Percentiles rank a stretch among this genome's conserved stretches.
Conservation (phyloP, 306 rosid species). For the Arachis stenosperma region DNA sequence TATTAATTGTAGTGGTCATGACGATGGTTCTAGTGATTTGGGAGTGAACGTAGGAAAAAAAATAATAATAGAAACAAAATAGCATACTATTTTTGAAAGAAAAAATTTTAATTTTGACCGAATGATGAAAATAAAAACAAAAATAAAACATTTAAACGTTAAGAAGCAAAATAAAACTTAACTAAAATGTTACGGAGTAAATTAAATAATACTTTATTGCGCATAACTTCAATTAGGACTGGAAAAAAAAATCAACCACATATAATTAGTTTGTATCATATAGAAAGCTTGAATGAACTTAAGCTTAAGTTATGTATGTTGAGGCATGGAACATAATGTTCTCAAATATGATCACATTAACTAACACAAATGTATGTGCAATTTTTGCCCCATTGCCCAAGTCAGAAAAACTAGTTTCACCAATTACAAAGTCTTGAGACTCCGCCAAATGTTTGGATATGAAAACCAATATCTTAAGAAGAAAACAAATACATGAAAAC, state of each 20-base stretch:
- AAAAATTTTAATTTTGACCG: no score
- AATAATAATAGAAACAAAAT: no score
- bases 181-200: no score
- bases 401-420: constrained; percentile 44
- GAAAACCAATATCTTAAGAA: constrained; percentile 41
- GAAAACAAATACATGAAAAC: constrained; percentile 43
- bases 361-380: constrained; percentile 33
- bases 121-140: no score
- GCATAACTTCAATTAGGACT: no score
- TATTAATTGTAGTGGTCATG: no score
- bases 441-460: constrained; percentile 51
- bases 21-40: no score
- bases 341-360: constrained; percentile 4
- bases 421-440: constrained; percentile 38
- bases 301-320: constrained; percentile 5
- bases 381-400: constrained; percentile 43
- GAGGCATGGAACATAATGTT: constrained; percentile 25
- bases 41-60: no score
- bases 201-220: no score
- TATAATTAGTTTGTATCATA: constrained; percentile 11
- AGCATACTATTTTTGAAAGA: no score
- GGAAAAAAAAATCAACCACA: not conserved
- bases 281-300: constrained; percentile 11
- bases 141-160: no score
- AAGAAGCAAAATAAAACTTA: no score